Evolutionary conservation across 176 grass and related monocot genomes (phyloP).

Genomic region (Carex kokanica): DNA sequence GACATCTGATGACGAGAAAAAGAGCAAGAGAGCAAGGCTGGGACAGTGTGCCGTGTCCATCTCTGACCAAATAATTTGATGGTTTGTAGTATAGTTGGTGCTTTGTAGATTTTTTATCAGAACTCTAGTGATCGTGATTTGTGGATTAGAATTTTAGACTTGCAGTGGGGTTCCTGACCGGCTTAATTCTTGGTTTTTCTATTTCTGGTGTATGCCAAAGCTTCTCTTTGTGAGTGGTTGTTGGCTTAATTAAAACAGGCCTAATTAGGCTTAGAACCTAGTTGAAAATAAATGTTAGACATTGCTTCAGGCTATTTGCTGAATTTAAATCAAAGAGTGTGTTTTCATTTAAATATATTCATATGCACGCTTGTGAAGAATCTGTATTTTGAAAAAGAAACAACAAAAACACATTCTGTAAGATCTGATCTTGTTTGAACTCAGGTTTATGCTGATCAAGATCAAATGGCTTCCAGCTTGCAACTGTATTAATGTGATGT

Average conservation of each 20-base stretch:
- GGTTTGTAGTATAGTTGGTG: not conserved
- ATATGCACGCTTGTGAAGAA: not conserved
- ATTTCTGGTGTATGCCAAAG: not conserved
- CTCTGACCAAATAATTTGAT: not conserved
- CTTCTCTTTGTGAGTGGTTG: not conserved
- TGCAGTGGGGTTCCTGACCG: not conserved
- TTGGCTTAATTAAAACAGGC: not conserved
- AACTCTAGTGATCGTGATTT: not conserved
- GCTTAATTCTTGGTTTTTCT: not conserved
- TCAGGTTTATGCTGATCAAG: too few relatives aligned
- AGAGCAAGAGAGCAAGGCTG: slow-evolving; percentile 15
- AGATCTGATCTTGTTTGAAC: too few relatives aligned
- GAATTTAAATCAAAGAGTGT: not conserved
- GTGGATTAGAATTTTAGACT: slow-evolving; percentile 10
- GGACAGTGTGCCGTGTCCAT: slow-evolving; percentile 1
- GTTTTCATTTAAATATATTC: not conserved
- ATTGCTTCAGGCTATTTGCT: not conserved
- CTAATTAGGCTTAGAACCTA: slow-evolving; percentile 7
- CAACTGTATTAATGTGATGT: too few relatives aligned
- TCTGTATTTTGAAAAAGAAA: not conserved
- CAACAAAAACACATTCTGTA: too few relatives aligned
- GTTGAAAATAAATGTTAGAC: slow-evolving; percentile 4
- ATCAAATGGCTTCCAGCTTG: too few relatives aligned
- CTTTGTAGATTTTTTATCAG: slow-evolving; percentile 15
- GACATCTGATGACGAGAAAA: slow-evolving; percentile 11